Conservation (phyloP, 2,329 filamentous ascomycete genomes). For the Allantophomopsis lycopodina region DNA sequence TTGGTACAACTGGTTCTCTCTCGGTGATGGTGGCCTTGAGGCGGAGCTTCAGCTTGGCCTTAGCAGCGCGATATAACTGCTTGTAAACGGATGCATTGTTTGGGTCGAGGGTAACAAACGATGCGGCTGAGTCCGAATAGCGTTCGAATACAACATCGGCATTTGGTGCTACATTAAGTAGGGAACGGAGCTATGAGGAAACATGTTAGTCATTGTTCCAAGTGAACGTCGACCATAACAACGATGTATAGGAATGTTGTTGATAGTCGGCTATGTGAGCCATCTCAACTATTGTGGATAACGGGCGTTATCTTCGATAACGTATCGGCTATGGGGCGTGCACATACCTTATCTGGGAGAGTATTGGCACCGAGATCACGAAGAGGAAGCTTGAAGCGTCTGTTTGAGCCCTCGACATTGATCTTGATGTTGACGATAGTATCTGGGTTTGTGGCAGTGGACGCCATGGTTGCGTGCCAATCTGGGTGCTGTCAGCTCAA, state of each 20-base stretch:
- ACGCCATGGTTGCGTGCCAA: slow-evolving; percentile 16
- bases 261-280: no score
- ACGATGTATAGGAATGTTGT: no score
- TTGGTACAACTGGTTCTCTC: slow-evolving; percentile 17
- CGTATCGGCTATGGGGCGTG: no score
- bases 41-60: slow-evolving; percentile 95
- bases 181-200: slow-evolving; percentile 46
- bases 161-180: slow-evolving; percentile 50
- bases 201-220: no score
- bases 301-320: no score
- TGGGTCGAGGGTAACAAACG: slow-evolving; percentile 68
- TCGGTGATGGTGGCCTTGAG: slow-evolving; percentile 50
- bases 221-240: no score
- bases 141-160: slow-evolving; percentile 66
- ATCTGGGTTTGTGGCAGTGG: slow-evolving; percentile 32
- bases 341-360: slow-evolving; percentile 71
- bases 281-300: no score
- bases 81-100: slow-evolving; percentile 80
- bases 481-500: slow-evolving; percentile 11
- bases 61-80: slow-evolving; percentile 90
- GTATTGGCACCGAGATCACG: slow-evolving; percentile 63
- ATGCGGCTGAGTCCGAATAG: slow-evolving; percentile 82
- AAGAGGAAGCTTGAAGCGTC: slow-evolving; percentile 81
- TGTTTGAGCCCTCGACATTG: slow-evolving; percentile 58
- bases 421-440: slow-evolving; percentile 80